Conservation (phyloP, 305 asterid species). For the Rubia peregrina region DNA sequence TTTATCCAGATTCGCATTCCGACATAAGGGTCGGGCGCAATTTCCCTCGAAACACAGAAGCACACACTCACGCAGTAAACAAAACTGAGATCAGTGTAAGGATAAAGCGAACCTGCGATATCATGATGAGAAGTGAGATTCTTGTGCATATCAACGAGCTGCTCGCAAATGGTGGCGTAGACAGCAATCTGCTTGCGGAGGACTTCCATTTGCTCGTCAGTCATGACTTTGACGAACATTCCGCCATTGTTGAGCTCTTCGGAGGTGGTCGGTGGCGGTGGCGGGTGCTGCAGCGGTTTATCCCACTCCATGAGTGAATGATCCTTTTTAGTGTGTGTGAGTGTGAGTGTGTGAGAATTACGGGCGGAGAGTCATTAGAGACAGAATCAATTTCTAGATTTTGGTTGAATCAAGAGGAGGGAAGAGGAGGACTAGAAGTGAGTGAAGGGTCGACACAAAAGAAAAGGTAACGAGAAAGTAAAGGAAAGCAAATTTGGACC, state of each 20-base stretch:
- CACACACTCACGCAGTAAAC: constrained; percentile 4
- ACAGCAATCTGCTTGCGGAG: constrained; percentile 90
- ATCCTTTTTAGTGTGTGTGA: not conserved
- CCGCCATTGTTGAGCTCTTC: constrained; percentile 46
- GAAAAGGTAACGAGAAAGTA: constrained; percentile 58
- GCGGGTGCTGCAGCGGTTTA: constrained; percentile 30
- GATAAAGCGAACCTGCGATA: constrained; percentile 48
- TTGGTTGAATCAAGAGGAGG: constrained; percentile 13
- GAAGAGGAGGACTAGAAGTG: not conserved
- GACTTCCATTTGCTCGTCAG: constrained; percentile 91
- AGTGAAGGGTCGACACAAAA: constrained; percentile 16
- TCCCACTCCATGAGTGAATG: constrained; percentile 65
- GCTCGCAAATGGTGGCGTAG: constrained; percentile 81
- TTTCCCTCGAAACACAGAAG: not conserved
- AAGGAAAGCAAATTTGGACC: constrained; percentile 35
- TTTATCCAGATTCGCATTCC: constrained; percentile 12
- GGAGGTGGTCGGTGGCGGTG: constrained; percentile 37
- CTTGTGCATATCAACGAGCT: constrained; percentile 86
- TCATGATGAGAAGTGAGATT: constrained; percentile 87
- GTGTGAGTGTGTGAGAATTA: not conserved
- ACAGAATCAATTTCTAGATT: constrained; percentile 14
- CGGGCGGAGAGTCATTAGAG: not conserved
- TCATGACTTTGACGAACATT: constrained; percentile 90
- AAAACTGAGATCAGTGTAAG: not conserved
- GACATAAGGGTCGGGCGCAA: constrained; percentile 6